phyloP scores from a whole-genome alignment of 495 filamentous ascomycete species.

The Hypoxylon fuscum region DNA sequence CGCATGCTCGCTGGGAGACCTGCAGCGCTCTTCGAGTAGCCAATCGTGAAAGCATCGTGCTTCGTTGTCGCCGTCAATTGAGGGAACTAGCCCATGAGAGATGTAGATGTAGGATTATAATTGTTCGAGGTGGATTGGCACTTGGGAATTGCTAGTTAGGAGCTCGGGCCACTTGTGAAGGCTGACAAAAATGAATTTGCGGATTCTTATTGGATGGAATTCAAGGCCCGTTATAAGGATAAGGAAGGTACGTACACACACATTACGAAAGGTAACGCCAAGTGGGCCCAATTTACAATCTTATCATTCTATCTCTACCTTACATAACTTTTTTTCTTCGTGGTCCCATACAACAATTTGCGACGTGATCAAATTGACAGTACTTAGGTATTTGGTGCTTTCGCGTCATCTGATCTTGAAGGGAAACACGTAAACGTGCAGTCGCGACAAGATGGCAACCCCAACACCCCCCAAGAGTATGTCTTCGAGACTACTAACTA shows the following conservation, averaged over 20 bases:
- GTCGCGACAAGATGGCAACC: conserved; percentile 47
- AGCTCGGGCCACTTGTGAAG: conserved; percentile 36
- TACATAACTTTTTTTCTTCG: background rate
- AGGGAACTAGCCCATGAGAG: conserved; percentile 59
- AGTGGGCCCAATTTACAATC: no score
- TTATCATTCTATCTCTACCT: no score
- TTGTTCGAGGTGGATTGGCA: conserved; percentile 58
- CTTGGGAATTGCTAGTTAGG: conserved; percentile 41
- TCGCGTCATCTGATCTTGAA: background rate
- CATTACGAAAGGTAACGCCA: no score
- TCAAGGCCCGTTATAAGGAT: no score
- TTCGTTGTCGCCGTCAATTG: conserved; percentile 41
- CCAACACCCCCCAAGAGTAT: conserved; percentile 69
- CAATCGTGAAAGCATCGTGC: conserved; percentile 64
- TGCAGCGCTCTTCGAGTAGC: conserved; percentile 35
- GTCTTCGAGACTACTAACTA: conserved; percentile 89
- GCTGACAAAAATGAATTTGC: background rate
- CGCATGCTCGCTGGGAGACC: conserved; percentile 35
- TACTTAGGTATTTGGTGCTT: background rate
- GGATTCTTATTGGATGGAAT: no score
- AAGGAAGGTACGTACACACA: no score
- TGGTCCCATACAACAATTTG: no score
- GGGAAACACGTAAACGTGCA: background rate
- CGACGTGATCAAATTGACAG: no score
- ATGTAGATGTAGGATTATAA: conserved; percentile 40